These are phyloP conservation scores for Aspergillus viridinutans DNA, from an alignment of 2,329 filamentous ascomycete genomes.

Conservation along the genomic window DNA sequence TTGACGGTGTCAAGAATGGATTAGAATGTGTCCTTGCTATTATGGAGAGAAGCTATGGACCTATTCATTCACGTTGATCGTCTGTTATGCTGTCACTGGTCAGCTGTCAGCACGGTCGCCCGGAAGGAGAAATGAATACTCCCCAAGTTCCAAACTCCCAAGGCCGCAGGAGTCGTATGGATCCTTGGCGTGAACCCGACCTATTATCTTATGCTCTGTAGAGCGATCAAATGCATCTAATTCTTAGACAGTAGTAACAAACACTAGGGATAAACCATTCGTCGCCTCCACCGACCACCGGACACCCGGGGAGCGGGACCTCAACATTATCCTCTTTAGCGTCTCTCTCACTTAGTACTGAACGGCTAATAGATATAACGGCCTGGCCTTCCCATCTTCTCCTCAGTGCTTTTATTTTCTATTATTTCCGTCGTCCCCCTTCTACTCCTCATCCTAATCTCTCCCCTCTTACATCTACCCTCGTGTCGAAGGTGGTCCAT, in stretches of 20 bases:
- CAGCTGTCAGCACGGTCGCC: constrained; percentile 5
- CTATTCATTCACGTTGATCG: neutral
- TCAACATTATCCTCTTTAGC: constrained; percentile 13
- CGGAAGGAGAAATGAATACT: constrained; percentile 2
- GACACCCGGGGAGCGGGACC: constrained; percentile 18
- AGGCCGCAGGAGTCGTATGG: neutral
- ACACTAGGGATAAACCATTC: neutral
- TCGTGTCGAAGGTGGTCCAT: neutral
- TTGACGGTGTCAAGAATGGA: neutral
- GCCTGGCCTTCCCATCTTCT: constrained; percentile 6
- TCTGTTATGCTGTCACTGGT: neutral
- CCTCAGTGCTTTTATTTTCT: constrained; percentile 2
- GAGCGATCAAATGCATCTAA: neutral
- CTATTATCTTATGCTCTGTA: neutral
- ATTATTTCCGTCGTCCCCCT: constrained; percentile 1
- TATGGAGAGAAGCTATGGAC: neutral
- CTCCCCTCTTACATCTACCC: neutral
- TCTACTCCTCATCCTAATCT: neutral
- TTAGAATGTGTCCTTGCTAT: neutral
- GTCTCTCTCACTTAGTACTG: neutral
- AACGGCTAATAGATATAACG: neutral
- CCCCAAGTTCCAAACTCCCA: neutral
- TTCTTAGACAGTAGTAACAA: neutral
- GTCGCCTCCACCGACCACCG: constrained; percentile 6
- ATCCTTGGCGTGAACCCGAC: neutral